phyloP scores from a whole-genome alignment of 75 land plant genomes.

The Pinus albicaulis region DNA sequence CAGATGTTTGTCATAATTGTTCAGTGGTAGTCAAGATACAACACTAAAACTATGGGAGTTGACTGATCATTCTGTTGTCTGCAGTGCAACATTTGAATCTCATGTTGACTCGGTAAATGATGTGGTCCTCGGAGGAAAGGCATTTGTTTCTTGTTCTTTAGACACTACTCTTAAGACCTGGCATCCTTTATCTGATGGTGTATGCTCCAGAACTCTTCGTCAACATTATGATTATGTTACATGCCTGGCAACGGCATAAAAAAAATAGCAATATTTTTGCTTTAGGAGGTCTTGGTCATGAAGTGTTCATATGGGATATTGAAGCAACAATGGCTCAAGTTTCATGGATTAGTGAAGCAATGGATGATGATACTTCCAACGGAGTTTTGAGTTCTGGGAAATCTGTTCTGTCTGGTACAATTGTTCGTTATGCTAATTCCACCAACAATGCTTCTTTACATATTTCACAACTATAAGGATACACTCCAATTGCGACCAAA shows the following conservation, averaged over 20 bases:
- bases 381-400: constrained; percentile 41
- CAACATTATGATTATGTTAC: constrained; percentile 98
- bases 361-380: no score
- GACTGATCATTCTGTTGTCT: constrained; percentile 52
- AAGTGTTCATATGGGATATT: no score
- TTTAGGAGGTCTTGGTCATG: constrained; percentile 97
- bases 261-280: constrained; percentile 91
- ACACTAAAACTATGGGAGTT: constrained; percentile 88
- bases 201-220: no score
- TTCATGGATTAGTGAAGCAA: no score
- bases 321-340: no score
- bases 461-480: no score
- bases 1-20: no score
- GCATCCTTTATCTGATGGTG: constrained; percentile 70
- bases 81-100: no score
- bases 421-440: constrained; percentile 47
- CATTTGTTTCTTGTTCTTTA: no score
- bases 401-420: constrained; percentile 26
- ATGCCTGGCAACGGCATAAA: constrained; percentile 81
- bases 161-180: no score
- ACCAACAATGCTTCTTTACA: constrained; percentile 50
- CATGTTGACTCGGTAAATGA: constrained; percentile 99
- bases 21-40: no score
- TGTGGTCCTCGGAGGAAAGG: no score
- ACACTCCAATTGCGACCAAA: constrained; percentile 75